Percentiles rank a stretch among this genome's conserved stretches.
Conservation (phyloP, 805 yeast species). For the Maudiozyma pseudohumilis region DNA sequence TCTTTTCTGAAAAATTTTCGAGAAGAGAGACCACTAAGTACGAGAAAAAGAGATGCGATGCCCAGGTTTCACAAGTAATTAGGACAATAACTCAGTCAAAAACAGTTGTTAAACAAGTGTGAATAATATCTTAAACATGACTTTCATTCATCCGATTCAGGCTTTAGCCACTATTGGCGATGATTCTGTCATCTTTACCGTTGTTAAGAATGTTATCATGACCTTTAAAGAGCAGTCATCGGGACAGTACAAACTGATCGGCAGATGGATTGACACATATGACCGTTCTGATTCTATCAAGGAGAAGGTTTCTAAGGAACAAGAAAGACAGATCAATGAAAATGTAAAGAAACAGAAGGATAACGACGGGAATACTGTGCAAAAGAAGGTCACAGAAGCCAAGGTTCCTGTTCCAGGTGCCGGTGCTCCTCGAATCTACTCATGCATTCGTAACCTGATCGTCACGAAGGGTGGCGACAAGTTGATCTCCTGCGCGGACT, state of each 20-base stretch:
- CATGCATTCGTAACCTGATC: conserved; percentile 55
- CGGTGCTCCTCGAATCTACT: conserved; percentile 58
- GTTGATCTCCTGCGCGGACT: conserved; percentile 66
- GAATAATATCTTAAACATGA: conserved; percentile 2
- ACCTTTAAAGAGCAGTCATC: conserved; percentile 37
- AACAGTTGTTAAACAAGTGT: neutral
- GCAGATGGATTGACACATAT: conserved; percentile 54
- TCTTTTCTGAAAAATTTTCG: no score
- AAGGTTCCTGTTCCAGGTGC: conserved; percentile 55
- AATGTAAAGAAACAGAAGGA: conserved; percentile 29
- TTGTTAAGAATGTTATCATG: conserved; percentile 50
- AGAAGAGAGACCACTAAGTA: no score
- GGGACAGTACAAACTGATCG: conserved; percentile 24
- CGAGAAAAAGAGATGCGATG: no score
- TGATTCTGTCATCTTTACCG: conserved; percentile 43
- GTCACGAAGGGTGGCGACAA: conserved; percentile 44
- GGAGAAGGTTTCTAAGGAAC: conserved; percentile 38
- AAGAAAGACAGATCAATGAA: conserved; percentile 23
- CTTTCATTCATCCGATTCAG: conserved; percentile 65
- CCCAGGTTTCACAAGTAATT: no score
- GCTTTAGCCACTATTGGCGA: conserved; percentile 36
- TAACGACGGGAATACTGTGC: conserved; percentile 30
- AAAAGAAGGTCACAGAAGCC: conserved; percentile 38
- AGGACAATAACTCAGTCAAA: no score
- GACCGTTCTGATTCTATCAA: conserved; percentile 36